Evolutionary conservation across 305 asterid genomes (phyloP), one percentile per base, ranked within the genome.

Genomic region (Lippia alba): DNA sequence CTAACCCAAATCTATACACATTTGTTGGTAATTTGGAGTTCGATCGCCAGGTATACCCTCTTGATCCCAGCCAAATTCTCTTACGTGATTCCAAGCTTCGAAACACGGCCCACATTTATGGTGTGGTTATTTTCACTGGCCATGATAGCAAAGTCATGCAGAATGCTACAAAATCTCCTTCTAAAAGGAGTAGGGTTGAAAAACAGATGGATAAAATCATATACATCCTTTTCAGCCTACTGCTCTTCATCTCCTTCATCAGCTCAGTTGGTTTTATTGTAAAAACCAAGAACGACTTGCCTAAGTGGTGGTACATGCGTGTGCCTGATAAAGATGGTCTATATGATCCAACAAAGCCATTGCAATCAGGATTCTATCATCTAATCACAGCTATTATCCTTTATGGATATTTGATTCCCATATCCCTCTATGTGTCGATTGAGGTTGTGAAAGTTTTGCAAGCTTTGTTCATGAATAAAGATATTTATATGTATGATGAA

Each of bases 31-130:
- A 90, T 77, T 82, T 91, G 6, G 98, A 94, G 64, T 84, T 72
- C 71, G 87, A 88, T 63, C 89, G 81, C 44, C 86, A 78, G 67
- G 73, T 78, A 19, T 84, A 83, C 72, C 96, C 99, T 66, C 79
- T 94, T 10, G 95, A 89, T 64, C 95, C 98, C 32, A 74, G 80
- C 71, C 97, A 94, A 60, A 84, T 94, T 76, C 96, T 94, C 46
- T 90, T 94, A 30, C 78, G 99, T 33, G 99, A 94, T 81, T 94
- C 98, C 11, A 94, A 90, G 87, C 92, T 94, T 73, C 80, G 97
- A 66, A 94, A 90, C 68, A 92, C 99, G 6, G 71, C 85, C 24
- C 86, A 82, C 77, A 65, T 92, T 19, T 90, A 85, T 72, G 98
- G 98, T 56, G 98, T 85, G 61, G 98, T 92, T 66, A 71, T 94